Base-by-base conservation (phyloP, 2,329 filamentous ascomycete species). In the Aspergillus sp. region DNA sequence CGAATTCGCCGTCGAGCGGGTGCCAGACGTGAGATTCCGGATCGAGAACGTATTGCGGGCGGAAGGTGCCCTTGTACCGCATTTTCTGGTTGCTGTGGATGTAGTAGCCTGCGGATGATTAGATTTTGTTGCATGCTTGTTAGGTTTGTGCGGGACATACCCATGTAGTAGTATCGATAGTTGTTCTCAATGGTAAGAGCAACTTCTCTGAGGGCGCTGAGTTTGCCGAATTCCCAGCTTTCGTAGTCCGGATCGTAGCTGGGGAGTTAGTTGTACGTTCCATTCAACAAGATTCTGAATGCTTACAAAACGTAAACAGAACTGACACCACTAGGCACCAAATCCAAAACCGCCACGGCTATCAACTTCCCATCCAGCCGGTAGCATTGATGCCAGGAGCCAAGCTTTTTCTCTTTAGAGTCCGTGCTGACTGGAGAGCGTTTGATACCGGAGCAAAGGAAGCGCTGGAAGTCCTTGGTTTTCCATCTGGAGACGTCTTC, bases 101-200 rank as follows among this genome's bases (percentile, higher is more conserved):
- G 60, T 84, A 84, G 64, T 75, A 84, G 10, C 81, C 73, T 76
- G 45, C 10, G 32, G n/a, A 32, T 43, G 22, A 25, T 15, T 41
- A 23, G 19, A 27, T 15, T 12, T 3, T 42, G 17, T 17, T 52
- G 25, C 52, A 44, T 33, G 1, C 25, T 7, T 6, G 15, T 13
- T 15, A 20, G 10, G 7, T 4, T 10, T 39, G 37, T 5, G 25
- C 25, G 10, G 17, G 13, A 17, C 63, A 12, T 55, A 76, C 73
- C 82, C 82, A 85, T 84, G 65, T 84, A 84, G 61, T 84, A 84
- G 62, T 78, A 82, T 47, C 74, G 60, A 54, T 84, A 83, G 0
- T 66, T 68, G 4, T 67, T 73, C 56, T 84, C 79, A 1, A 75
- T 53, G 0, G 80, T 71, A 22, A 84, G 67, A 1, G 74, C 72